Evolutionary conservation across 129 eudicot genomes (phyloP), one percentile per base, ranked within the genome.

Genomic region (Tagetes erecta): DNA sequence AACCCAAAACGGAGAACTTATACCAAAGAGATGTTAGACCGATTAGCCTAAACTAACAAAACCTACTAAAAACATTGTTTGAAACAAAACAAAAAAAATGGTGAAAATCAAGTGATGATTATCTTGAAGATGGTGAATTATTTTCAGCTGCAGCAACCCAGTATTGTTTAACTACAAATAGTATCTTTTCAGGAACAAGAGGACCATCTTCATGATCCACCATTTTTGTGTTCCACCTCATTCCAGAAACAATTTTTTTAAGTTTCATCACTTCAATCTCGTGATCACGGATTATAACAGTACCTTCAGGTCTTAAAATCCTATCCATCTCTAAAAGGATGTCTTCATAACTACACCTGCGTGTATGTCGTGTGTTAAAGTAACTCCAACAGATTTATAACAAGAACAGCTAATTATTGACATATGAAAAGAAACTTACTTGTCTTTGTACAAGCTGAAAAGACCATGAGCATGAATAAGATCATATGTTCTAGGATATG

Each of bases 251-350:
- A 30, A 85, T 78, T 64, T 81, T 85, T 73, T 79, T 89, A 56
- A 87, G 87, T 72, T 83, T 76, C 8, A 71, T 74, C n/a, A 89
- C 76, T 63, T 87, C 85, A 38, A 87, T 78, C 12, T 71, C 88
- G 44, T 80, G 45, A 30, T 89, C 92, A 3, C 92, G 87, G 55
- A 89, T 81, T 80, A 89, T 85, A 11, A 89, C 96, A 27, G 90
- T 71, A 41, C 96, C 96, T 80, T 89, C 92, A 13, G 96, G 96
- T 47, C 96, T 80, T 63, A 89, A 82, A 55, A 87, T 89, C 71
- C 96, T 74, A 63, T 89, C 96, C 96, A 89, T 87, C 75, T 89
- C 96, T 60, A 89, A 14, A 42, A 89, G 84, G 64, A 89, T 83
- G 72, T 89, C 96, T 71, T 82, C 91, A 36, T 69, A 75, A 52